phyloP scores from a whole-genome alignment of 2,329 filamentous ascomycete species.

The Fusarium scirpi region DNA sequence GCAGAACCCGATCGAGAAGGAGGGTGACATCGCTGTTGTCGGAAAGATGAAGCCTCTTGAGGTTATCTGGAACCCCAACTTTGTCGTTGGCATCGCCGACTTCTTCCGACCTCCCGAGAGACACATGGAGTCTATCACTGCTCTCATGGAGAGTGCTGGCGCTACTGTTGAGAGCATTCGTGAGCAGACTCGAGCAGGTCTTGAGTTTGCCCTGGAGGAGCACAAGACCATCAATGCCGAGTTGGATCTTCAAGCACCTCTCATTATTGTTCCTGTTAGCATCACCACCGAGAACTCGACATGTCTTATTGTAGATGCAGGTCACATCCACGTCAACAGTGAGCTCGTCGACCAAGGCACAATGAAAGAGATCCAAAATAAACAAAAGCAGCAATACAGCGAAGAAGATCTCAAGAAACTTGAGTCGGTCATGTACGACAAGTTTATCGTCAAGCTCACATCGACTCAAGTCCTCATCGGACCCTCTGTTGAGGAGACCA shows the following conservation, averaged over 20 bases:
- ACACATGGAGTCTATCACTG: constrained; percentile 98
- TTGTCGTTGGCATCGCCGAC: constrained; percentile 88
- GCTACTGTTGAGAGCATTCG: constrained; percentile 95
- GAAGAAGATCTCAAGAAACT: constrained; percentile 90
- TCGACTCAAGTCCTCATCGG: constrained; percentile 97
- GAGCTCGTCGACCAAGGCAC: constrained; percentile 94
- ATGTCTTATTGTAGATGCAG: constrained; percentile 94
- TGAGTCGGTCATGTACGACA: constrained; percentile 97
- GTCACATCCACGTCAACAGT: constrained; percentile 94
- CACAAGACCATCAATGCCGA: constrained; percentile 99
- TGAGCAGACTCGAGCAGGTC: constrained; percentile 93
- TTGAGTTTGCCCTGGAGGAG: constrained; percentile 96
- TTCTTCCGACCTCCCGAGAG: constrained; percentile 97
- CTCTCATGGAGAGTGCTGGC: constrained; percentile 93
- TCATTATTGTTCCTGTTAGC: constrained; percentile 96
- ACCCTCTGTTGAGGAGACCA: constrained; percentile 90
- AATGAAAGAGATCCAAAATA: constrained; percentile 88
- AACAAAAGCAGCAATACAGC: constrained; percentile 87
- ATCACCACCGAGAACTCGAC: constrained; percentile 84
- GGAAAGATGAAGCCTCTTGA: constrained; percentile 96
- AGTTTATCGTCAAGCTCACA: constrained; percentile 90
- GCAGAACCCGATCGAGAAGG: constrained; percentile 92
- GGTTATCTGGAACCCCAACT: constrained; percentile 96
- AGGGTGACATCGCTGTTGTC: constrained; percentile 89
- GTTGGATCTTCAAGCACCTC: constrained; percentile 91